phyloP scores from a whole-genome alignment of 2,329 filamentous ascomycete genomes.

The Claviceps sp. region DNA sequence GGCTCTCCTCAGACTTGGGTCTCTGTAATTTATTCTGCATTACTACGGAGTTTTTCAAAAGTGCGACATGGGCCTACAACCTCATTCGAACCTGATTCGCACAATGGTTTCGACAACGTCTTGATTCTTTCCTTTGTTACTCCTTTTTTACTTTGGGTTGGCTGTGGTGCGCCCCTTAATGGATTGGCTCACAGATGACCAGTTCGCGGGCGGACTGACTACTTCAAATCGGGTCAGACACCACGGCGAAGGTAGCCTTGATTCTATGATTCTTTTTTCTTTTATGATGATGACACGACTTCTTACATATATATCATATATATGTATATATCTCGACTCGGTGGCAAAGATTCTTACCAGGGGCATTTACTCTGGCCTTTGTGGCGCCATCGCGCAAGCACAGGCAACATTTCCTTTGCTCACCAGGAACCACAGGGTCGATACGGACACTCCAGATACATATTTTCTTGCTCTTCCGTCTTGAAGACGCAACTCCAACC shows the following conservation, averaged over 20 bases:
- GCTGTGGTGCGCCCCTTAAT: background rate
- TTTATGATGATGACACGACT: conserved; percentile 21
- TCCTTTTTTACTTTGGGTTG: background rate
- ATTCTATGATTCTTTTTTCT: conserved; percentile 11
- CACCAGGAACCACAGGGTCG: no score
- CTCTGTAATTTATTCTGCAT: conserved; percentile 46
- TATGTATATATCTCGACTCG: conserved; percentile 4
- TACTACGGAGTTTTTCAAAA: conserved; percentile 4
- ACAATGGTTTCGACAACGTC: background rate
- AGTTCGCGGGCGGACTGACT: conserved; percentile 5
- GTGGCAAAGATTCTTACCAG: no score
- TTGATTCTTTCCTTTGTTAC: background rate
- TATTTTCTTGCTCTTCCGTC: background rate
- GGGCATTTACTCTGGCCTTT: background rate
- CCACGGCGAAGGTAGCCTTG: conserved; percentile 19
- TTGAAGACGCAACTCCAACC: background rate
- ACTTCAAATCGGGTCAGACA: conserved; percentile 17
- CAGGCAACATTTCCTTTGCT: no score
- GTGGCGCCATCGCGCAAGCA: background rate
- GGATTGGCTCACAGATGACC: conserved; percentile 3
- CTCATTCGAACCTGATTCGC: conserved; percentile 1
- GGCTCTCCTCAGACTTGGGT: conserved; percentile 68
- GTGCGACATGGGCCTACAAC: background rate
- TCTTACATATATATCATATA: background rate
- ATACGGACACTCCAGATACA: background rate